These are phyloP conservation scores for Blumeria hordei DNA, from an alignment of 2,329 filamentous ascomycete genomes.

Conservation along the genomic window DNA sequence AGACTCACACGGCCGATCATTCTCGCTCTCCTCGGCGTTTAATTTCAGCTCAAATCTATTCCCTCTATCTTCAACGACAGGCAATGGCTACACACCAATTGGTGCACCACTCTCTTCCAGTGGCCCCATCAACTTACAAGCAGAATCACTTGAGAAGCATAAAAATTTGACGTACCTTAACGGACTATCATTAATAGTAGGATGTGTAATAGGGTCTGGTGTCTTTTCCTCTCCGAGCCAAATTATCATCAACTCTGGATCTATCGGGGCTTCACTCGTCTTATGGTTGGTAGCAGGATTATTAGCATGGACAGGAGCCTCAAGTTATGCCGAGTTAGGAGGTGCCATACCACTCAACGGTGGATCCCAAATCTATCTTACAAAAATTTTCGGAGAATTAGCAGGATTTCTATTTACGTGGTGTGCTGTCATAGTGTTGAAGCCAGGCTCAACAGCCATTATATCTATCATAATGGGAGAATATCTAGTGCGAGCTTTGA, in stretches of 20 bases:
- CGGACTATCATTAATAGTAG: slow-evolving; percentile 72
- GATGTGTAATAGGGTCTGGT: slow-evolving; percentile 83
- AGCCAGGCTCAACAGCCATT: slow-evolving; percentile 81
- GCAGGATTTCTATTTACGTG: slow-evolving; percentile 88
- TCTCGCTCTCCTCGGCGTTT: slow-evolving; percentile 80
- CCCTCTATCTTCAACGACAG: slow-evolving; percentile 62
- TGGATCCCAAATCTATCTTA: slow-evolving; percentile 76
- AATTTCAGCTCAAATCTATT: slow-evolving; percentile 89
- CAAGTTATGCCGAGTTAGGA: slow-evolving; percentile 85
- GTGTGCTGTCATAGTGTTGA: slow-evolving; percentile 82
- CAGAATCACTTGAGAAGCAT: slow-evolving; percentile 72
- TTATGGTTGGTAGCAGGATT: slow-evolving; percentile 83
- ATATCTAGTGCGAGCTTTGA: slow-evolving; percentile 71
- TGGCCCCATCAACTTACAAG: slow-evolving; percentile 33
- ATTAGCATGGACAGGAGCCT: slow-evolving; percentile 84
- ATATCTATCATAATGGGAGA: slow-evolving; percentile 96
- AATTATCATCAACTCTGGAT: slow-evolving; percentile 77
- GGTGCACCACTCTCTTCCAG: slow-evolving; percentile 46
- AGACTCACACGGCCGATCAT: slow-evolving; percentile 37
- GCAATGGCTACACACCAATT: slow-evolving; percentile 59
- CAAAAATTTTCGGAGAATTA: slow-evolving; percentile 89
- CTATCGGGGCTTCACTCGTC: slow-evolving; percentile 70
- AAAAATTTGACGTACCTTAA: slow-evolving; percentile 93
- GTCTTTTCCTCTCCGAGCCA: slow-evolving; percentile 91
- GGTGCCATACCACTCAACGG: slow-evolving; percentile 91